These are phyloP conservation scores for Cladorrhinum sp. DNA, from an alignment of 2,329 filamentous ascomycete genomes.

Conservation along the genomic window DNA sequence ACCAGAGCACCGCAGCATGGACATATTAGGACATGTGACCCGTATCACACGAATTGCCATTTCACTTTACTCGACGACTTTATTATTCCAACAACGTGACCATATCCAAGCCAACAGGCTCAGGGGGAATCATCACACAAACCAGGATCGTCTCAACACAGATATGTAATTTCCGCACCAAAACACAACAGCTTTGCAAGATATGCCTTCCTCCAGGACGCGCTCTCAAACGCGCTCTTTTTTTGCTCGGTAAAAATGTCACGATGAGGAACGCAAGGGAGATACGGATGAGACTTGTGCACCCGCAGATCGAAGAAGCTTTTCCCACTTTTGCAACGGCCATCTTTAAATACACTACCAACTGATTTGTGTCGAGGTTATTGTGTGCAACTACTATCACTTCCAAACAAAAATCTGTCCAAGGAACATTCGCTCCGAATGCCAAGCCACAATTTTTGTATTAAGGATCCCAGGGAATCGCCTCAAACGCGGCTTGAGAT, in stretches of 20 bases:
- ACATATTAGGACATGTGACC: slow-evolving; percentile 5
- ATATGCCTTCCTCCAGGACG: not conserved
- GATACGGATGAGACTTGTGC: not conserved
- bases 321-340: not conserved
- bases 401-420: too few species aligned
- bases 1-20: not conserved
- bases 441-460: too few species aligned
- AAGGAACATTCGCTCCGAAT: too few species aligned
- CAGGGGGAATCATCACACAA: not conserved
- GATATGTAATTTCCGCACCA: not conserved
- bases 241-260: not conserved
- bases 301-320: not conserved
- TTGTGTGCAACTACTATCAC: not conserved
- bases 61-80: too few species aligned
- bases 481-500: not conserved
- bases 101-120: too few species aligned
- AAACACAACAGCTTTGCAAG: not conserved
- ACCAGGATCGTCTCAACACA: not conserved
- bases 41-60: not conserved
- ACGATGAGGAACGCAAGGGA: not conserved
- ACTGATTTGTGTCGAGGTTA: too few species aligned
- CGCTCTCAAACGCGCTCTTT: not conserved
- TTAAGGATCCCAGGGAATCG: not conserved
- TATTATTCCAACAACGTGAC: too few species aligned
- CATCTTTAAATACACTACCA: not conserved